phyloP scores from a whole-genome alignment of 1,139 yeast species.

The Suhomyces terraborum region DNA sequence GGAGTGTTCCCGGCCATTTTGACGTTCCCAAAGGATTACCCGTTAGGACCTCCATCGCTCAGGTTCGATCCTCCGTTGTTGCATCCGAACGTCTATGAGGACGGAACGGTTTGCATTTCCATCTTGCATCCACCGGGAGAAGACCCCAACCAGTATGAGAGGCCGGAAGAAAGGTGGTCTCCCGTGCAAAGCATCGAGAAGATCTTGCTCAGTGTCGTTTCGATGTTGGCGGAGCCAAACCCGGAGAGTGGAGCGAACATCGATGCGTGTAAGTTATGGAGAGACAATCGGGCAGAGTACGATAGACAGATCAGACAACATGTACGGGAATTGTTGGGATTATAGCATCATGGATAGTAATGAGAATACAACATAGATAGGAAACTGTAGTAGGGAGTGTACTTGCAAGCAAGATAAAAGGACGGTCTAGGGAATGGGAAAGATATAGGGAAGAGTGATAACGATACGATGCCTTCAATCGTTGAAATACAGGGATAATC shows the following conservation, averaged over 20 bases:
- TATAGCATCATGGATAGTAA: constrained; percentile 28
- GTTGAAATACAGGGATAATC: no score
- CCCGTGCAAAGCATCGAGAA: constrained; percentile 97
- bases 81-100: constrained; percentile 92
- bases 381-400: background rate
- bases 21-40: constrained; percentile 88
- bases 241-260: constrained; percentile 96
- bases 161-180: constrained; percentile 96
- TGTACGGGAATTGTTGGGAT: constrained; percentile 67
- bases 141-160: constrained; percentile 93
- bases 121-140: constrained; percentile 96
- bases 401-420: no score
- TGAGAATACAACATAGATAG: background rate
- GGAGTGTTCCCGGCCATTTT: constrained; percentile 88
- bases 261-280: constrained; percentile 94
- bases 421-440: no score
- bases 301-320: constrained; percentile 63
- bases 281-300: constrained; percentile 74
- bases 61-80: constrained; percentile 81
- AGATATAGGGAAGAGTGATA: no score
- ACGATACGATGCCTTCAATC: no score
- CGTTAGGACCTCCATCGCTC: constrained; percentile 86
- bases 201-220: constrained; percentile 85
- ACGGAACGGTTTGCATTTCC: constrained; percentile 94
- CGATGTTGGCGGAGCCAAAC: constrained; percentile 97